These are phyloP conservation scores for Globisporangium camurandrum DNA, from an alignment of 352 stramenopile species.

Conservation along the genomic window DNA sequence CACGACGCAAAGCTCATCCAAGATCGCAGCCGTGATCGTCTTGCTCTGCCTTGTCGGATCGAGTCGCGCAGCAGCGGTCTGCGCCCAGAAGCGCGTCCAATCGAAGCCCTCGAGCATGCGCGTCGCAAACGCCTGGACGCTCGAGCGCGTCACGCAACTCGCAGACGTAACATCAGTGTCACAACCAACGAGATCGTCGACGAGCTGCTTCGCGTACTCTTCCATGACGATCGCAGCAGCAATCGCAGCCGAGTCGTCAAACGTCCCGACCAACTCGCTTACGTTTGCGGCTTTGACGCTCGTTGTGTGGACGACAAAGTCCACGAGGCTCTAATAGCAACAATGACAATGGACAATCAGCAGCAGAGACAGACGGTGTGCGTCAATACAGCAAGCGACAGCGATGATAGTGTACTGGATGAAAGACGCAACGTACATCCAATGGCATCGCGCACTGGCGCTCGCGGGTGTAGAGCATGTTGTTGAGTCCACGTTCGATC, in stretches of 20 bases:
- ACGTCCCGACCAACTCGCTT: slow-evolving; percentile 66
- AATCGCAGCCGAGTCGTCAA: slow-evolving; percentile 70
- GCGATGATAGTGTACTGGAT: no score
- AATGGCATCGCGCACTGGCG: slow-evolving; percentile 26
- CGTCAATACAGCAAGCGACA: no score
- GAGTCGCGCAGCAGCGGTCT: not conserved
- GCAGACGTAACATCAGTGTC: not conserved
- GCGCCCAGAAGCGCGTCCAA: slow-evolving; percentile 16
- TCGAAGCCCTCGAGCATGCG: slow-evolving; percentile 53
- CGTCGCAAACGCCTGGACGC: slow-evolving; percentile 31
- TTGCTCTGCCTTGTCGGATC: not conserved
- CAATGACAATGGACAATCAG: slow-evolving; percentile 1
- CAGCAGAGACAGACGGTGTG: not conserved
- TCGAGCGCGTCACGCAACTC: slow-evolving; percentile 13
- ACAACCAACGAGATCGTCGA: slow-evolving; percentile 20
- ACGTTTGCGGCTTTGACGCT: slow-evolving; percentile 56
- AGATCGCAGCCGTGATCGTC: slow-evolving; percentile 5
- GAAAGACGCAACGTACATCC: slow-evolving; percentile 37
- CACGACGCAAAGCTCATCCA: slow-evolving; percentile 4
- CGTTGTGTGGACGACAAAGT: slow-evolving; percentile 59
- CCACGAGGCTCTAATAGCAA: slow-evolving; percentile 45
- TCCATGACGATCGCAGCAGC: slow-evolving; percentile 66
- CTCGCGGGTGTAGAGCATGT: slow-evolving; percentile 21
- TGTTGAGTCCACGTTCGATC: slow-evolving; percentile 36
- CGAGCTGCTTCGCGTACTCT: slow-evolving; percentile 64